These are phyloP conservation scores for Mucor sp. DNA, from an alignment of 371 early-diverging fungal species.

Conservation along the genomic window DNA sequence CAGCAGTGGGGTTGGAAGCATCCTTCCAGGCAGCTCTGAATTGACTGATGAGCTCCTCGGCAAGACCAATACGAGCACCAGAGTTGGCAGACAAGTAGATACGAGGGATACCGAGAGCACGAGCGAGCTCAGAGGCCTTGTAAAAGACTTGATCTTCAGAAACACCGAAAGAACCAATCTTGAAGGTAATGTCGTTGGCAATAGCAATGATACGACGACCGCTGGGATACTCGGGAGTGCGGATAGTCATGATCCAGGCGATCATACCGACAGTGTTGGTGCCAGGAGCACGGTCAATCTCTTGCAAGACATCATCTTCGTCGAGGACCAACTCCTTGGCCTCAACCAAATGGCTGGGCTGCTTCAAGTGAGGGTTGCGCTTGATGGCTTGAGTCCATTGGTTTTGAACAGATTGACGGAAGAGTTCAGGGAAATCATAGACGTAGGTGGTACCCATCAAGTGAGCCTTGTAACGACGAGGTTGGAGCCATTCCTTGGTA, in stretches of 20 bases:
- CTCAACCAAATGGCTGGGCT: slow-evolving; percentile 74
- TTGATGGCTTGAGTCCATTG: slow-evolving; percentile 74
- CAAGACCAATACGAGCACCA: slow-evolving; percentile 99
- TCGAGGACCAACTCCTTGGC: slow-evolving; percentile 89
- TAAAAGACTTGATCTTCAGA: slow-evolving; percentile 93
- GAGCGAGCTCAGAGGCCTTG: slow-evolving; percentile 89
- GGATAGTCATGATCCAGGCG: slow-evolving; percentile 88
- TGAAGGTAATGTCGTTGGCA: slow-evolving; percentile 97
- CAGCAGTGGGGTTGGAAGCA: slow-evolving; percentile 74
- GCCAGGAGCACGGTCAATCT: slow-evolving; percentile 85
- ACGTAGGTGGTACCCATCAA: slow-evolving; percentile 98
- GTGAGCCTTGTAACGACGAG: slow-evolving; percentile 97
- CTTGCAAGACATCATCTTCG: slow-evolving; percentile 76
- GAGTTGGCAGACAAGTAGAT: slow-evolving; percentile 98
- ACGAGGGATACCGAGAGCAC: slow-evolving; percentile 87
- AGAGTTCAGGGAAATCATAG: slow-evolving; percentile 97
- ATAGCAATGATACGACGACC: slow-evolving; percentile 92
- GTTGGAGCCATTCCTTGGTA: slow-evolving; percentile 95
- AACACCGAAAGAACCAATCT: slow-evolving; percentile 97
- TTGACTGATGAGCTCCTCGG: slow-evolving; percentile 85
- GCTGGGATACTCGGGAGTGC: slow-evolving; percentile 93
- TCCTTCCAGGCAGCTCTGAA: slow-evolving; percentile 93
- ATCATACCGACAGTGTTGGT: slow-evolving; percentile 96
- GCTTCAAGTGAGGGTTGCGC: slow-evolving; percentile 54
- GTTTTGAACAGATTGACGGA: slow-evolving; percentile 81